Evolutionary conservation across 2,329 filamentous ascomycete species (phyloP), one percentile per base, ranked within the genome.

Genomic region (Fusarium avenaceum): DNA sequence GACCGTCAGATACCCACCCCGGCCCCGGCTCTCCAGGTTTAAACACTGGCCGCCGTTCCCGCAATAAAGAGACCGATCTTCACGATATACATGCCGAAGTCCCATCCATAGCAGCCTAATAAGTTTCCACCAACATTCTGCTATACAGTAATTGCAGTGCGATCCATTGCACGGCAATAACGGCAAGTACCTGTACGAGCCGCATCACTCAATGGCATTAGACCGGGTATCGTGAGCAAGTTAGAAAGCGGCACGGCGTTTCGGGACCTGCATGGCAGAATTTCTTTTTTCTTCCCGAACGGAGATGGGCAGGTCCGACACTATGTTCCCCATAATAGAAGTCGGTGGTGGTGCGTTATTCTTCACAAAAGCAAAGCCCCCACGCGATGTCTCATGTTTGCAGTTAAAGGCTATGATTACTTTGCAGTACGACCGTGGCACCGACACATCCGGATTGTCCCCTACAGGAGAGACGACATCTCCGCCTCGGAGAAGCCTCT

Each of bases 381-480:
- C 52, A 64, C 30, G 22, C 30, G 45, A 48, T 68, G 66, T 59
- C 56, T 72, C 65, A 67, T 30, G 33, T 67, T 33, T 26, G 57
- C 49, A 72, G 54, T 47, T 19, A 52, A 42, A 46, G 66, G 51
- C 42, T 38, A 40, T 47, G 57, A 60, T 62, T 60, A 44, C 44
- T 30, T 26, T 50, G 4, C 33, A 35, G 33, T 9, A 35, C 13
- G 33, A 6, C 33, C 39, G 26, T 45, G 20, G 57, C 47, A 59
- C 71, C 66, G 66, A 72, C 42, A 43, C 46, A 51, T 61, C 71
- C 69, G 69, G 60, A 24, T 51, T 62, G 44, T 57, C 48, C 56
- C 55, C 65, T 57, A 49, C 47, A 68, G 32, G 35, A 58, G 63
- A 46, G 43, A 40, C 24, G 22, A 35, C 39, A 47, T 49, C 49